Evolutionary conservation across 805 yeast species (phyloP).

Genomic region (Lipomyces oligophaga): DNA sequence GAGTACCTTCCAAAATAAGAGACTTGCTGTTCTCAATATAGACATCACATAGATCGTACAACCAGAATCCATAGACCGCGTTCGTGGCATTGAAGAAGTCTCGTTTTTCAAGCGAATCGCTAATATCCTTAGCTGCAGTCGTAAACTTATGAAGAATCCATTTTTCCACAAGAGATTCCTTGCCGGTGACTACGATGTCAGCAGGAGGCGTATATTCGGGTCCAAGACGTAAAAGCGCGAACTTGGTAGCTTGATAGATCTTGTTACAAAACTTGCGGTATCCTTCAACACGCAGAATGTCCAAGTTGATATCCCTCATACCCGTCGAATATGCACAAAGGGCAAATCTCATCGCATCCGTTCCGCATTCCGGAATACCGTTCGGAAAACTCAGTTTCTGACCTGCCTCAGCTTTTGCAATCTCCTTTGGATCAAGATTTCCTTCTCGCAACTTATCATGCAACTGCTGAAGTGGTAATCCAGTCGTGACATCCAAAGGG

Average conservation of each 20-base stretch:
- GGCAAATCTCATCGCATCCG: constrained; percentile 97
- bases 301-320: constrained; percentile 96
- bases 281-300: constrained; percentile 94
- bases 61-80: constrained; percentile 90
- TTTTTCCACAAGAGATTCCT: constrained; percentile 87
- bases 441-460: constrained; percentile 75
- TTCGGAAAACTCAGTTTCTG: constrained; percentile 87
- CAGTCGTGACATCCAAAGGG: constrained; percentile 89
- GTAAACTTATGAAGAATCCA: constrained; percentile 92
- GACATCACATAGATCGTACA: constrained; percentile 90
- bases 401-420: constrained; percentile 81
- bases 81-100: constrained; percentile 86
- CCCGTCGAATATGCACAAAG: constrained; percentile 98
- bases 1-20: constrained; percentile 86
- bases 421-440: constrained; percentile 84
- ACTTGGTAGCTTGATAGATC: constrained; percentile 98
- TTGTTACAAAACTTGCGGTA: constrained; percentile 99
- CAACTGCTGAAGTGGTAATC: constrained; percentile 74
- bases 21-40: constrained; percentile 96
- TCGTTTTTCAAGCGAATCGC: constrained; percentile 68
- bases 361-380: constrained; percentile 99
- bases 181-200: constrained; percentile 55
- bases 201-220: constrained; percentile 82
- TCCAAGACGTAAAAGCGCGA: constrained; percentile 89
- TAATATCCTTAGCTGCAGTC: constrained; percentile 59